Percentiles rank a stretch among this genome's conserved stretches.
phyloP scores from a whole-genome alignment of 129 eudicot genomes.

The Artemisia argyi region DNA sequence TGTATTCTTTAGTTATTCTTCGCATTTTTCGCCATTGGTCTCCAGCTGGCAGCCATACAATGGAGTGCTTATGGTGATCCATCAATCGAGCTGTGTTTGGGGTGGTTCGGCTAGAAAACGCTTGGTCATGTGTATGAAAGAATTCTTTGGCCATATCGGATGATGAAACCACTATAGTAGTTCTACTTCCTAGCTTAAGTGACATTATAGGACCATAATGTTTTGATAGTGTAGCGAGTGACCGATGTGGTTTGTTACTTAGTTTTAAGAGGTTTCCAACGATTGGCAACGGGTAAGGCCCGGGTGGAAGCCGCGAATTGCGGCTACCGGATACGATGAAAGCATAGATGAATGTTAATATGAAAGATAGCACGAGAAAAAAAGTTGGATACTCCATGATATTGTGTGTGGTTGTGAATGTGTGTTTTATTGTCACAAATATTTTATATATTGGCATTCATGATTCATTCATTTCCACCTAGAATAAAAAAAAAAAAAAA shows the following conservation, averaged over 20 bases:
- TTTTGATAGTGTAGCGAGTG: conserved; percentile 39
- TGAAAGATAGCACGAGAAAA: too few species aligned
- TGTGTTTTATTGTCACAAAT: too few species aligned
- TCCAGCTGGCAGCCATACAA: conserved; percentile 32
- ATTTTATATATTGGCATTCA: too few species aligned
- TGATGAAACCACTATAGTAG: conserved; percentile 44
- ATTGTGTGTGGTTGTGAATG: too few species aligned
- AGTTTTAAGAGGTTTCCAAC: conserved; percentile 44
- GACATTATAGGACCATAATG: conserved; percentile 50
- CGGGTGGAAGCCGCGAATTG: too few species aligned
- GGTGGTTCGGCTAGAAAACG: conserved; percentile 27
- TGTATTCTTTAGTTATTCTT: conserved; percentile 27
- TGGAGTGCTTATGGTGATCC: conserved; percentile 27
- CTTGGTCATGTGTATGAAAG: conserved; percentile 34
- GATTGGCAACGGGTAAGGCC: conserved; percentile 19
- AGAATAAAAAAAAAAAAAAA: too few species aligned
- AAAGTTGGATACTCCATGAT: too few species aligned
- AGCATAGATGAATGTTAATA: too few species aligned
- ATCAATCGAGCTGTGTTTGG: conserved; percentile 13
- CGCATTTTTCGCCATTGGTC: conserved; percentile 37
- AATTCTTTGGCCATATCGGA: conserved; percentile 35
- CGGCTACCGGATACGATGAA: too few species aligned
- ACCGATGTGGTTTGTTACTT: conserved; percentile 39
- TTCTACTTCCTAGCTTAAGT: conserved; percentile 35
- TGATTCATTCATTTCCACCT: too few species aligned